Evolutionary conservation across 1,284 basidiomycete species (phyloP).

Genomic region (Singerocomus inundabilis): DNA sequence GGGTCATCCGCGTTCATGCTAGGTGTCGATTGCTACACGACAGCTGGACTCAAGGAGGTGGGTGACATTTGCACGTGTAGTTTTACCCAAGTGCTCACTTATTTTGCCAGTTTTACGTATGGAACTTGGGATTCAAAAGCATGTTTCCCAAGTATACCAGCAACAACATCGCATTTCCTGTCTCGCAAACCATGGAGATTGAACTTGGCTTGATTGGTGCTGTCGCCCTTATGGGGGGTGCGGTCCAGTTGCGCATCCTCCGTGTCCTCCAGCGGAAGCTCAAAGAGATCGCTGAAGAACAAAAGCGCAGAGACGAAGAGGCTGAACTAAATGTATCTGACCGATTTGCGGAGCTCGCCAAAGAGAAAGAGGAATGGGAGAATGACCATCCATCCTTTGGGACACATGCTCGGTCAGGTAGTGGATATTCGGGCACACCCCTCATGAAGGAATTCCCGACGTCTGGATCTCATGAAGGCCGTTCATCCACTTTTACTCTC

Average conservation of each 20-base stretch:
- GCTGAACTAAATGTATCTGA: constrained; percentile 76
- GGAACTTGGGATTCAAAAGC: constrained; percentile 83
- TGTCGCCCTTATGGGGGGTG: constrained; percentile 80
- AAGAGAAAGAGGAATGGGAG: constrained; percentile 86
- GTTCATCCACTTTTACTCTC: constrained; percentile 49
- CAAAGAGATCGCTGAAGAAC: constrained; percentile 75
- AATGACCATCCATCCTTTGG: constrained; percentile 68
- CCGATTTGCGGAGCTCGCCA: constrained; percentile 62
- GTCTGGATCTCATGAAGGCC: constrained; percentile 49
- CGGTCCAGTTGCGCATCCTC: constrained; percentile 87
- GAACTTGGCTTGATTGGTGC: constrained; percentile 87
- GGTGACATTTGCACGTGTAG: constrained; percentile 10
- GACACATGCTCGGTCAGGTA: constrained; percentile 62
- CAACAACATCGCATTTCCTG: constrained; percentile 73
- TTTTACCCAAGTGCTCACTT: constrained; percentile 9
- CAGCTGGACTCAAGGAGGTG: constrained; percentile 89
- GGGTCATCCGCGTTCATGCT: constrained; percentile 92
- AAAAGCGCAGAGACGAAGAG: constrained; percentile 69
- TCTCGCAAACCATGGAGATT: constrained; percentile 90
- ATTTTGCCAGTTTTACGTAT: constrained; percentile 78
- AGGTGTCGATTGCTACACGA: constrained; percentile 91
- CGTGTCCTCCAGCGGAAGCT: constrained; percentile 76
- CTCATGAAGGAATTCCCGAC: constrained; percentile 59
- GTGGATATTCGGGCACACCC: constrained; percentile 52
- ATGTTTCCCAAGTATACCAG: constrained; percentile 75